A percentile compares a stretch with the other conserved stretches of the same genome.
phyloP scores from a whole-genome alignment of 225 moss, liverwort and hornwort species.

The Pleurozium schreberi region DNA sequence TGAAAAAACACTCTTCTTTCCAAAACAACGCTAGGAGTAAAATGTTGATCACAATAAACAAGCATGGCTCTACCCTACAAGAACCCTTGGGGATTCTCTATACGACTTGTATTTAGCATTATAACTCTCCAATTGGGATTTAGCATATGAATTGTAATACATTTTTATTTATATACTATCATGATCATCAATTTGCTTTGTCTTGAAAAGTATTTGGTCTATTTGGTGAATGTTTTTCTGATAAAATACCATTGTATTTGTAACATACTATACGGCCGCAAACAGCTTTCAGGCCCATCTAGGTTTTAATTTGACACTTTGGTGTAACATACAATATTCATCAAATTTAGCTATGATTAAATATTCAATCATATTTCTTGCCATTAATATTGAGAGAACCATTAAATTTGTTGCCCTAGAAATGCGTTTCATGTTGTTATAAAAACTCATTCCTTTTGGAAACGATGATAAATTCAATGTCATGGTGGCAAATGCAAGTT shows the following conservation, averaged over 20 bases:
- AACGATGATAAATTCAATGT: not conserved
- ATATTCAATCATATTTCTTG: not conserved
- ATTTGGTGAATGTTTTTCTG: no score
- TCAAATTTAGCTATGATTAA: not conserved
- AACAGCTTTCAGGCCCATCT: no score
- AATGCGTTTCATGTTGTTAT: not conserved
- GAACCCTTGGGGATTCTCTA: no score
- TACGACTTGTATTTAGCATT: no score
- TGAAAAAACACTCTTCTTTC: not conserved
- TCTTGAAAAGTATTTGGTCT: no score
- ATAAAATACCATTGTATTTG: no score
- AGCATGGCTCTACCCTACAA: no score
- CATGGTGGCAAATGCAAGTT: not conserved
- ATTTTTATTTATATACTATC: no score
- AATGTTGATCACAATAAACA: not conserved
- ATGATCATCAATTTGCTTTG: no score
- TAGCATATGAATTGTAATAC: no score
- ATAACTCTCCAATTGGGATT: no score
- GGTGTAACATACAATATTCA: not conserved
- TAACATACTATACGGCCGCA: no score
- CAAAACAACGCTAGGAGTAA: not conserved
- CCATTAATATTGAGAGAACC: not conserved
- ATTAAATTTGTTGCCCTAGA: not conserved
- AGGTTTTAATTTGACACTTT: not conserved
- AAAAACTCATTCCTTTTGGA: not conserved